Percentiles rank a stretch among this genome's conserved stretches.
phyloP scores from a whole-genome alignment of 768 basidiomycete species.

The Agaricus bisporus region DNA sequence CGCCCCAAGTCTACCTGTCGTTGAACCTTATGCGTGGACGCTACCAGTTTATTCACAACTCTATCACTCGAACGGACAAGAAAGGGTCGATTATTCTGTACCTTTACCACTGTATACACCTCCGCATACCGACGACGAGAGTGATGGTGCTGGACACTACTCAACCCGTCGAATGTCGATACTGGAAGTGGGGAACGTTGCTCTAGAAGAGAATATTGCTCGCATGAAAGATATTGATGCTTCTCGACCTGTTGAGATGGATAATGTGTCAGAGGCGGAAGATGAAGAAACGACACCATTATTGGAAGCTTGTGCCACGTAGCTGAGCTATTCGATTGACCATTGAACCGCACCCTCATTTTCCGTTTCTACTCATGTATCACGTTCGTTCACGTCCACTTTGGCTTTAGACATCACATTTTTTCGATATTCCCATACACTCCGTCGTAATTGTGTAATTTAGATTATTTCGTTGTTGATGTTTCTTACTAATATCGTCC shows the following conservation, averaged over 20 bases:
- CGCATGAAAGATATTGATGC: background rate
- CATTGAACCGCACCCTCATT: background rate
- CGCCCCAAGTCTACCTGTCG: slow-evolving; percentile 14
- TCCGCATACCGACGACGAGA: slow-evolving; percentile 1
- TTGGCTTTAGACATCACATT: no score
- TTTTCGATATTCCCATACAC: no score
- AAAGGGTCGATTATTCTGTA: slow-evolving; percentile 58
- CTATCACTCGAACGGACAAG: slow-evolving; percentile 68
- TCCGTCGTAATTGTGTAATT: no score
- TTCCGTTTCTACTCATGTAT: background rate
- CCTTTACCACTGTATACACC: slow-evolving; percentile 65
- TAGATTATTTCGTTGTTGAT: no score
- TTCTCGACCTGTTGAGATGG: background rate
- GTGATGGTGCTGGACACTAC: background rate
- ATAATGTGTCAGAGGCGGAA: background rate
- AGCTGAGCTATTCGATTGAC: background rate
- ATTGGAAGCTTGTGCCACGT: background rate
- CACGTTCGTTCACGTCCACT: background rate
- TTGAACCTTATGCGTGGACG: slow-evolving; percentile 15
- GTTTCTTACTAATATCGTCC: background rate
- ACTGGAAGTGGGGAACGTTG: background rate
- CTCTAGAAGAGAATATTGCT: background rate
- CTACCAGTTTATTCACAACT: slow-evolving; percentile 79
- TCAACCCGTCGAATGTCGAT: background rate
- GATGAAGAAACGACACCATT: slow-evolving; percentile 6